A percentile compares a stretch with the other conserved stretches of the same genome.
phyloP scores from a whole-genome alignment of 2,329 filamentous ascomycete species.

The Hymenotorrendiella dingleyae region DNA sequence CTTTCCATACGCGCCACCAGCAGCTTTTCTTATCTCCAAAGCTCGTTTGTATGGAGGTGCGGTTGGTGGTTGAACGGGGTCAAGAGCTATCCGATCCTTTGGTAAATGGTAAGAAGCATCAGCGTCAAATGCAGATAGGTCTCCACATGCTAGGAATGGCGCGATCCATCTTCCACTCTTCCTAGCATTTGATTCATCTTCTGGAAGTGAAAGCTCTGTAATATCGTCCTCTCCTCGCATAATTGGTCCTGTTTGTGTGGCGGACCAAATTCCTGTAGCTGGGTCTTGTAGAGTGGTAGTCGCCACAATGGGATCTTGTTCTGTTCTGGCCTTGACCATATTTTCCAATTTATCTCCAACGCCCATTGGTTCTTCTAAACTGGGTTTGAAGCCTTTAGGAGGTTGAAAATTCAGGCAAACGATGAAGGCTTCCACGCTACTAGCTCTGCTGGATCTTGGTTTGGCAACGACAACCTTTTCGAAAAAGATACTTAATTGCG shows the following conservation, averaged over 20 bases:
- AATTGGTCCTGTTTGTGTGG: conserved; percentile 3
- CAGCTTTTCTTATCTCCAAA: conserved; percentile 72
- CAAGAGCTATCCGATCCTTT: conserved; percentile 77
- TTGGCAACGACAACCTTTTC: conserved; percentile 84
- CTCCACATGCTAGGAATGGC: conserved; percentile 94
- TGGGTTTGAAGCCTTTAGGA: conserved; percentile 68
- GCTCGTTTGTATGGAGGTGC: conserved; percentile 92
- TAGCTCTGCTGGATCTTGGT: conserved; percentile 88
- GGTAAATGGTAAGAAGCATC: conserved; percentile 91
- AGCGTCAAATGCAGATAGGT: conserved; percentile 89
- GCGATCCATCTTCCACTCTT: conserved; percentile 70
- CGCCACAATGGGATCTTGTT: conserved; percentile 37
- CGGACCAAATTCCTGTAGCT: conserved; percentile 39
- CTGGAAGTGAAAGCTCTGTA: conserved; percentile 23
- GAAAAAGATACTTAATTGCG: conserved; percentile 89
- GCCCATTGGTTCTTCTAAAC: conserved; percentile 68
- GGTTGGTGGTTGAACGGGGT: conserved; percentile 91
- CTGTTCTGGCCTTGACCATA: conserved; percentile 41
- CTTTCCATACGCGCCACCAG: conserved; percentile 55
- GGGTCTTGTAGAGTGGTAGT: conserved; percentile 41
- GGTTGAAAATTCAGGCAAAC: conserved; percentile 88
- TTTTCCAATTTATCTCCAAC: conserved; percentile 49
- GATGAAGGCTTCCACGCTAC: conserved; percentile 93
- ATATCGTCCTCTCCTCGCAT: conserved; percentile 19
- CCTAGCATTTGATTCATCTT: conserved; percentile 35